Conservation (phyloP, 2,329 filamentous ascomycete genomes). For the Colletotrichum scovillei region DNA sequence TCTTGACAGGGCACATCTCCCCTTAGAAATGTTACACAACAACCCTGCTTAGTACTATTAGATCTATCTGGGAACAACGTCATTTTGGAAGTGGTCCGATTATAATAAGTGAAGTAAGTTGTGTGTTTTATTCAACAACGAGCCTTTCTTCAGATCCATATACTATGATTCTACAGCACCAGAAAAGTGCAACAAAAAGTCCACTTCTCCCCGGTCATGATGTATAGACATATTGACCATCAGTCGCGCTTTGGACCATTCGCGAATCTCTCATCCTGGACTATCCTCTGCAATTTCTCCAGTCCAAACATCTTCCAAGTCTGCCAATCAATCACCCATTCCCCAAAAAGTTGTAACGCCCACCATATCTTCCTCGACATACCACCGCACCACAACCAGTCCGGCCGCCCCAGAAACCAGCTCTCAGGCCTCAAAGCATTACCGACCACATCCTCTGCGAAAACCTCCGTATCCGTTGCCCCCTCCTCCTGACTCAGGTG, state of each 20-base stretch:
- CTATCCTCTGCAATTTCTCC: neutral
- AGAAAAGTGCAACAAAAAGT: neutral
- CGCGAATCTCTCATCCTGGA: neutral
- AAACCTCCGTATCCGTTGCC: conserved; percentile 57
- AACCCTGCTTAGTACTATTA: neutral
- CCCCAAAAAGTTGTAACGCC: conserved; percentile 41
- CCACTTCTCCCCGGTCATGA: neutral
- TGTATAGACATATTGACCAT: neutral
- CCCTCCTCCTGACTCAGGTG: conserved; percentile 59
- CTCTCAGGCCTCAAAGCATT: conserved; percentile 39
- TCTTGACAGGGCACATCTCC: neutral
- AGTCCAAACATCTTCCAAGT: conserved; percentile 38
- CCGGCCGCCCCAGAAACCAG: conserved; percentile 42
- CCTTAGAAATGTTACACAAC: neutral
- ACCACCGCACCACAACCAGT: conserved; percentile 47
- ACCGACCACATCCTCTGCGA: conserved; percentile 53
- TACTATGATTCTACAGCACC: neutral
- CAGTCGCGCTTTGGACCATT: neutral
- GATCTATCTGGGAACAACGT: neutral
- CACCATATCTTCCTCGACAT: conserved; percentile 41
- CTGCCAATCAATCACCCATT: conserved; percentile 40
- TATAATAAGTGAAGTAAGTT: neutral
- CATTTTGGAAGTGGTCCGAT: neutral
- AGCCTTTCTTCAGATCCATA: neutral
- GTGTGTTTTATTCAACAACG: neutral